A percentile compares a stretch with the other conserved stretches of the same genome.
These are phyloP conservation scores for Melaleuca alternifolia DNA, from an alignment of 345 rosid genomes.

Conservation along the genomic window DNA sequence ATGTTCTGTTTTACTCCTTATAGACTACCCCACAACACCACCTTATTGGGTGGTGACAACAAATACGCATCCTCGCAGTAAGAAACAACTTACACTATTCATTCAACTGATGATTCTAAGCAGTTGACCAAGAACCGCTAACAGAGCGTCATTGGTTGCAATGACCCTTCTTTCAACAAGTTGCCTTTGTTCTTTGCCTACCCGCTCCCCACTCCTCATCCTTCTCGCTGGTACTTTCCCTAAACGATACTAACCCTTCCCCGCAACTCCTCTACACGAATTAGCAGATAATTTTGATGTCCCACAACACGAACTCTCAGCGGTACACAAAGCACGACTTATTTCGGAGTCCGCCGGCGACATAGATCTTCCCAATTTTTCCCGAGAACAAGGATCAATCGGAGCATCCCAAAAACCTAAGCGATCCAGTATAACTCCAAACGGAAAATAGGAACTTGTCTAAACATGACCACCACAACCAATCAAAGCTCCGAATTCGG, in stretches of 20 bases:
- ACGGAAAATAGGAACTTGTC: neutral
- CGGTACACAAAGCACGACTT: neutral
- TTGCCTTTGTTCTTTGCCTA: neutral
- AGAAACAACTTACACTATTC: neutral
- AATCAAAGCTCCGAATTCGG: neutral
- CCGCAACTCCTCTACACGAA: neutral
- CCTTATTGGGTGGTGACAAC: neutral
- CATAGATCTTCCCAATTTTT: neutral
- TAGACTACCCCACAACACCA: neutral
- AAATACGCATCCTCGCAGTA: neutral
- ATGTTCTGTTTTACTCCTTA: neutral
- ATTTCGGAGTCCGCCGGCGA: neutral
- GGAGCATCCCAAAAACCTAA: neutral
- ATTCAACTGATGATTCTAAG: neutral
- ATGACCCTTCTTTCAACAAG: neutral
- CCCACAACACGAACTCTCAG: neutral
- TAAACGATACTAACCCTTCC: neutral
- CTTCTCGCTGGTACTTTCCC: neutral
- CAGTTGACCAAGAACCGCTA: neutral
- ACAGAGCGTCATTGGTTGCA: neutral
- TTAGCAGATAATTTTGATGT: neutral
- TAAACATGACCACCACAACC: neutral
- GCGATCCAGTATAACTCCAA: neutral
- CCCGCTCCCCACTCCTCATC: neutral
- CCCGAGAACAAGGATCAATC: neutral